Evolutionary conservation across 257 asterid genomes (phyloP).

Genomic region (Nicotiana obtusifolia): DNA sequence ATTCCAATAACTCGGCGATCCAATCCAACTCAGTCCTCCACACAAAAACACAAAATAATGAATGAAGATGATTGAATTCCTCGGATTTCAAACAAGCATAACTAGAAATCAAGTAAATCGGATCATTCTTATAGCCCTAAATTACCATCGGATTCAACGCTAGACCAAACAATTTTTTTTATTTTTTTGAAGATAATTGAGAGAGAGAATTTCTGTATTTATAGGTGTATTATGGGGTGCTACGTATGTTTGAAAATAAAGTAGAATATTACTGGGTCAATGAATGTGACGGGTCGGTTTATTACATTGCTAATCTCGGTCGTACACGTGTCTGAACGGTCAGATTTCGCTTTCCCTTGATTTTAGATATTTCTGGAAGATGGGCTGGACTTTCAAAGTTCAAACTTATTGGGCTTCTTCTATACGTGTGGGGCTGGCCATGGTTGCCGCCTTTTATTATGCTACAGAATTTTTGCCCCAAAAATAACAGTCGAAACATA

Average conservation of each 20-base stretch:
- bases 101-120: not conserved
- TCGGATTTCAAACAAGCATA: not conserved
- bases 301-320: not conserved
- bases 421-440: not conserved
- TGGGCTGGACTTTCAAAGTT: not conserved
- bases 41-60: not conserved
- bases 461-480: too few relatives aligned
- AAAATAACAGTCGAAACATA: too few relatives aligned
- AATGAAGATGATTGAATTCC: conserved; percentile 1
- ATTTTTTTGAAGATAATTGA: not conserved
- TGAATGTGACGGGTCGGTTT: not conserved
- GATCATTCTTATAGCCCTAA: not conserved
- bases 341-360: not conserved
- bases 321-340: not conserved
- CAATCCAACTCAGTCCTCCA: too few relatives aligned
- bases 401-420: not conserved
- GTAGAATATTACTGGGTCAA: not conserved
- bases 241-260: not conserved
- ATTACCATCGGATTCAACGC: not conserved
- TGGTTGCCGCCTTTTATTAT: too few relatives aligned
- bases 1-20: not conserved
- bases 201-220: not conserved
- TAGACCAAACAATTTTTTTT: not conserved
- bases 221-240: not conserved
- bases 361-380: not conserved